phyloP scores from a whole-genome alignment of 805 yeast species.

The Saccharomycopsis schoenii region DNA sequence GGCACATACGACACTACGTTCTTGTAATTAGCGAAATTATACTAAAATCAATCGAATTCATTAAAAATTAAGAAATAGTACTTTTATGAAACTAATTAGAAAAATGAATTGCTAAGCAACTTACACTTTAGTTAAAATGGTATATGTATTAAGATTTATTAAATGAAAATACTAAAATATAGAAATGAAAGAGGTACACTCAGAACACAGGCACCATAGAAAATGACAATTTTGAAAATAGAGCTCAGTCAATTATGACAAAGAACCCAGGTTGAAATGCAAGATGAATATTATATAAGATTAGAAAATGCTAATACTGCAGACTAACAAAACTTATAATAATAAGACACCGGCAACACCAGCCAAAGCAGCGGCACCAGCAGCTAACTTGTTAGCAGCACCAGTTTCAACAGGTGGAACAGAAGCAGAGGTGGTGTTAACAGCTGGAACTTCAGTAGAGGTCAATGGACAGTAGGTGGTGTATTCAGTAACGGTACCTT shows the following conservation, averaged over 20 bases:
- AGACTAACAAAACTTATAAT: constrained; percentile 17
- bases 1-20: too few species aligned
- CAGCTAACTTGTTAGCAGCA: constrained; percentile 18
- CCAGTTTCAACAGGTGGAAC: constrained; percentile 10
- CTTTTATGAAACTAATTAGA: too few species aligned
- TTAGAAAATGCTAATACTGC: neutral
- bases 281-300: neutral
- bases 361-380: constrained; percentile 23
- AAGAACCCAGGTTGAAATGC: neutral
- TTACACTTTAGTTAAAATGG: too few species aligned
- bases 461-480: constrained; percentile 30
- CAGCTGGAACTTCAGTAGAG: constrained; percentile 13
- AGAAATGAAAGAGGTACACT: neutral
- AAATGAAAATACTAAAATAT: neutral
- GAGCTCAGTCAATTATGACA: neutral
- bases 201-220: neutral
- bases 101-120: too few species aligned
- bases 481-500: constrained; percentile 26
- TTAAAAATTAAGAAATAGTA: too few species aligned
- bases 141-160: neutral
- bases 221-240: neutral
- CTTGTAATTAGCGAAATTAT: too few species aligned
- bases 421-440: constrained; percentile 10
- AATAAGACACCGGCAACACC: constrained; percentile 25
- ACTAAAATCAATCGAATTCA: too few species aligned